Evolutionary conservation across 352 stramenopile species (phyloP).

Genomic region (Pythium brachiatum): DNA sequence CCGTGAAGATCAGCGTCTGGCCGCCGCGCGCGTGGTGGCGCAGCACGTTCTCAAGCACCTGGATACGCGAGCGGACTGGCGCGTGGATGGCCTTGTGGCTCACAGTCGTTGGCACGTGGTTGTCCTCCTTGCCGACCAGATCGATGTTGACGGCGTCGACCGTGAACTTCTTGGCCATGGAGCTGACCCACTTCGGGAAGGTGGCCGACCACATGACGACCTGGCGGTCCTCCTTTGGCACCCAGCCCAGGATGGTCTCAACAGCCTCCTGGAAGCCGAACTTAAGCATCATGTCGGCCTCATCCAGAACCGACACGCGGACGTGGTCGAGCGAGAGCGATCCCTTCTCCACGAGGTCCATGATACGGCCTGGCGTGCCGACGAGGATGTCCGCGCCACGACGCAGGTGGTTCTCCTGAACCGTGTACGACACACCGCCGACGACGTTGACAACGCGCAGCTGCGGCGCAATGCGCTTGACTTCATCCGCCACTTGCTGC

Average conservation of each 20-base stretch:
- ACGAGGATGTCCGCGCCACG: slow-evolving; percentile 94
- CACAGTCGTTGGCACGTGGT: slow-evolving; percentile 84
- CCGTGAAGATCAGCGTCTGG: slow-evolving; percentile 95
- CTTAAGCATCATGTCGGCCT: slow-evolving; percentile 98
- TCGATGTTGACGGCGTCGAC: slow-evolving; percentile 93
- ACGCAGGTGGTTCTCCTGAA: slow-evolving; percentile 90
- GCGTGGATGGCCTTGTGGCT: slow-evolving; percentile 92
- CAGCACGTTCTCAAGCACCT: slow-evolving; percentile 69
- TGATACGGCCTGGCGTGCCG: slow-evolving; percentile 95
- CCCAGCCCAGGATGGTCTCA: slow-evolving; percentile 91
- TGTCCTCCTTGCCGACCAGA: slow-evolving; percentile 89
- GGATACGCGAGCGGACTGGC: slow-evolving; percentile 61
- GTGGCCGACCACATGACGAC: slow-evolving; percentile 97
- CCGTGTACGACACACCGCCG: slow-evolving; percentile 91
- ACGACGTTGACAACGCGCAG: slow-evolving; percentile 91
- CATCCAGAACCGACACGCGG: slow-evolving; percentile 92
- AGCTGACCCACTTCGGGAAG: slow-evolving; percentile 93
- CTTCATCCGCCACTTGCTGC: slow-evolving; percentile 94
- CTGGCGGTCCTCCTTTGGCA: slow-evolving; percentile 70
- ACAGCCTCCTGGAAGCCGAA: slow-evolving; percentile 98
- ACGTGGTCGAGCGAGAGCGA: slow-evolving; percentile 89
- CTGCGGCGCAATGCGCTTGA: slow-evolving; percentile 83
- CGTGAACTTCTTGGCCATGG: slow-evolving; percentile 93
- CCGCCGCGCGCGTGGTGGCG: slow-evolving; percentile 62
- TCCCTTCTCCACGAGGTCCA: slow-evolving; percentile 95